Evolutionary conservation across 768 basidiomycete species (phyloP).

Genomic region (Suillus sp.): DNA sequence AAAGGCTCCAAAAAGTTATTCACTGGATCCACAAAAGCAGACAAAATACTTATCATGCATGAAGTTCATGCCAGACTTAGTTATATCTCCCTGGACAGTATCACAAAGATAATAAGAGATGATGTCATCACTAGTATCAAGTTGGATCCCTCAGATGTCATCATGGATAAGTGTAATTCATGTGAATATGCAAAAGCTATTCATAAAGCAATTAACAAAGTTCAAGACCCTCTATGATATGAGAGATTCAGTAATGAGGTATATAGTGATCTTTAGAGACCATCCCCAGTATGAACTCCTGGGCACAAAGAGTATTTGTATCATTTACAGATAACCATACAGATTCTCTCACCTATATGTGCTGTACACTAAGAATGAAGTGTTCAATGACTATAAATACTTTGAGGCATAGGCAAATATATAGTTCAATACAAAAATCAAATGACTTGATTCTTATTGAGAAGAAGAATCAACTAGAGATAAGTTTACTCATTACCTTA

Average conservation of each 20-base stretch:
- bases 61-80: conserved; percentile 38
- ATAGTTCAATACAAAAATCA: conserved; percentile 33
- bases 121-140: conserved; percentile 35
- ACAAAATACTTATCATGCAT: conserved; percentile 27
- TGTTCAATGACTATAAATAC: conserved; percentile 32
- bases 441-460: conserved; percentile 41
- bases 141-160: conserved; percentile 20
- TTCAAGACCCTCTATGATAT: conserved; percentile 1
- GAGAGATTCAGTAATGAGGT: too few relatives aligned
- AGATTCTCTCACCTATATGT: too few relatives aligned
- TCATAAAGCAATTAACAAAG: conserved; percentile 31
- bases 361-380: too few relatives aligned
- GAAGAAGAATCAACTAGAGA: conserved; percentile 47
- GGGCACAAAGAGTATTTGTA: too few relatives aligned
- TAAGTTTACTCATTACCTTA: conserved; percentile 35
- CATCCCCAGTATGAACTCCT: too few relatives aligned
- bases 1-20: neutral
- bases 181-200: conserved; percentile 48
- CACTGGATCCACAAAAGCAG: neutral
- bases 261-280: too few relatives aligned
- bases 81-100: conserved; percentile 33
- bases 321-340: conserved; percentile 1
- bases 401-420: conserved; percentile 37
- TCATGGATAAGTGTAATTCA: conserved; percentile 40
- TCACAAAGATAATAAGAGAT: conserved; percentile 27